Percentiles rank a stretch among this genome's conserved stretches.
Evolutionary conservation across 495 filamentous ascomycete species (phyloP).

Genomic region (Barbatosphaeria neglecta): DNA sequence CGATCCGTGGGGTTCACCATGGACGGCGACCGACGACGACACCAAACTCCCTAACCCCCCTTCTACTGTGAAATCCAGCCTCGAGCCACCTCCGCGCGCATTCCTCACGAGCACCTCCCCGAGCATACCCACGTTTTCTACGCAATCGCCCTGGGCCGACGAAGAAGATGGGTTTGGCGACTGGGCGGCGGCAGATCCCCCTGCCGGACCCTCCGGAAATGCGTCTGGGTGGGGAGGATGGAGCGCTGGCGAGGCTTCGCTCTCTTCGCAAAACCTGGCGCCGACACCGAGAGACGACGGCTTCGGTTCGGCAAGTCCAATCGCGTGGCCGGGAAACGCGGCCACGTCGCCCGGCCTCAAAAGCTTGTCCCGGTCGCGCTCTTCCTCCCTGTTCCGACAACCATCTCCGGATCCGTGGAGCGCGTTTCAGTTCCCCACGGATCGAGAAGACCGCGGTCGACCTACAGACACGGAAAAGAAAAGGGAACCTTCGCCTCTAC

Average conservation of each 20-base stretch:
- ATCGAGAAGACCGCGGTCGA: neutral
- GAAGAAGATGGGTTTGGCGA: conserved; percentile 28
- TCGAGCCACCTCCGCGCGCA: conserved; percentile 32
- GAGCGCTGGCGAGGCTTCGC: conserved; percentile 18
- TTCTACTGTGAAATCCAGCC: conserved; percentile 21
- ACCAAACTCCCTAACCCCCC: conserved; percentile 14
- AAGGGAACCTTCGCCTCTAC: neutral
- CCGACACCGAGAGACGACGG: conserved; percentile 15
- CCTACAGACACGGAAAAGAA: neutral
- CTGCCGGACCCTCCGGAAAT: conserved; percentile 6
- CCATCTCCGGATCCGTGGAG: conserved; percentile 45
- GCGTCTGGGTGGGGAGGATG: conserved; percentile 26
- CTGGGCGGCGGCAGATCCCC: conserved; percentile 19
- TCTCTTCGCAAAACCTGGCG: conserved; percentile 15
- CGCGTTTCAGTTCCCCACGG: conserved; percentile 16
- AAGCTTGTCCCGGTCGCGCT: conserved; percentile 18
- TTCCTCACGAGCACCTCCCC: conserved; percentile 27
- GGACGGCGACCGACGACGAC: conserved; percentile 25
- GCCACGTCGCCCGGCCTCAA: conserved; percentile 16
- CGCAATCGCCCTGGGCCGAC: conserved; percentile 35
- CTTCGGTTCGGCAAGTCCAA: conserved; percentile 20
- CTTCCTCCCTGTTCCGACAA: conserved; percentile 24
- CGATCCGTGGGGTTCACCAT: conserved; percentile 46
- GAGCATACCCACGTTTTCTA: conserved; percentile 13
- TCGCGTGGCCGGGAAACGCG: conserved; percentile 27